These are phyloP conservation scores for Aureobasidium sp. DNA, from an alignment of 2,329 filamentous ascomycete species.

Conservation along the genomic window DNA sequence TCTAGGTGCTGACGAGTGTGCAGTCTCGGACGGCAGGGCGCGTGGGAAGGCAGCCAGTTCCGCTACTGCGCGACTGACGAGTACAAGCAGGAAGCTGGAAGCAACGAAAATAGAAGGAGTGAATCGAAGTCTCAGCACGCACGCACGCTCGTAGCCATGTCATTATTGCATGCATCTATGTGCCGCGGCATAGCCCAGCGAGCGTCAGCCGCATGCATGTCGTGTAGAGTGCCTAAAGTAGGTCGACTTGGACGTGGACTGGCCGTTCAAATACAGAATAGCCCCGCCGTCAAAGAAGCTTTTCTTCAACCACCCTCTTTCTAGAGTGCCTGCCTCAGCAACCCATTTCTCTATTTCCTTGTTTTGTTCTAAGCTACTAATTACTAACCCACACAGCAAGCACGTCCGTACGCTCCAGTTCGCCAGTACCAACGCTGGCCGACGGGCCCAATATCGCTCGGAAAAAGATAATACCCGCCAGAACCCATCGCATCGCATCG, in stretches of 20 bases:
- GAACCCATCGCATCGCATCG: constrained; percentile 15
- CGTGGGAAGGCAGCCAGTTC: background rate
- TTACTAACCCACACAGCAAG: constrained; percentile 15
- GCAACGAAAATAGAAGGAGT: constrained; percentile 8
- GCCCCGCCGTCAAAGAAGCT: constrained; percentile 11
- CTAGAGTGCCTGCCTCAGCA: background rate
- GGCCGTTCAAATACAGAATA: background rate
- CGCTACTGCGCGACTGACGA: background rate
- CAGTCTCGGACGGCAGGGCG: background rate
- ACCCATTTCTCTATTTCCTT: constrained; percentile 9
- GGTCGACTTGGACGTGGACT: background rate
- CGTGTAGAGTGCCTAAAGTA: background rate
- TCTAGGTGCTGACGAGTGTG: background rate
- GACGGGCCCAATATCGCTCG: constrained; percentile 7
- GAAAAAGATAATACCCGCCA: constrained; percentile 7
- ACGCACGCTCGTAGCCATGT: background rate
- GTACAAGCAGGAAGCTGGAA: background rate
- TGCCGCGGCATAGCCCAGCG: constrained; percentile 11
- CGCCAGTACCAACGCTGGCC: background rate
- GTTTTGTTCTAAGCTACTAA: background rate
- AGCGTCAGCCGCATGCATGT: constrained; percentile 9
- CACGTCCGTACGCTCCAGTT: background rate
- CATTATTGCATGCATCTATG: background rate
- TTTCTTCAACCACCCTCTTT: constrained; percentile 14
- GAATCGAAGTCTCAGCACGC: background rate